These are phyloP conservation scores for Magnaporthiopsis rhizophila DNA, from an alignment of 2,329 filamentous ascomycete species.

Conservation along the genomic window DNA sequence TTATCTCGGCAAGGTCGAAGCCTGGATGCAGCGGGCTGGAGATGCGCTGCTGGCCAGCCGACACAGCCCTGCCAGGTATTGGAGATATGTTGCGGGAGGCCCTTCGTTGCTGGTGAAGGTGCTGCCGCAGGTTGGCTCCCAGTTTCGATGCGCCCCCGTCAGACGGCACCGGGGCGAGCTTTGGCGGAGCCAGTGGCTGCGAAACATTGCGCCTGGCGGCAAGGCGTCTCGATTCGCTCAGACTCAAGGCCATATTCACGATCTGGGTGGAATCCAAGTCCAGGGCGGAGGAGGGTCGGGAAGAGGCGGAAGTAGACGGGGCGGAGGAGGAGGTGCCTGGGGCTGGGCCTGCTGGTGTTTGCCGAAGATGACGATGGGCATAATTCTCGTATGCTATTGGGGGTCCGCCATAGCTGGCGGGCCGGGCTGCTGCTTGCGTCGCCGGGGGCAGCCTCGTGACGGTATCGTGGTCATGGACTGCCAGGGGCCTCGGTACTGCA, in stretches of 20 bases:
- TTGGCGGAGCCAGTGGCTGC: slow-evolving; percentile 38
- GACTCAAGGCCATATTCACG: slow-evolving; percentile 81
- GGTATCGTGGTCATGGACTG: not conserved
- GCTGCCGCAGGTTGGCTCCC: slow-evolving; percentile 46
- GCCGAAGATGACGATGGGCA: not conserved
- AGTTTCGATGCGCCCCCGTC: slow-evolving; percentile 37
- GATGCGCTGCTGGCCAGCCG: slow-evolving; percentile 21
- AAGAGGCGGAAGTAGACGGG: not conserved
- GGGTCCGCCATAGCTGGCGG: not conserved
- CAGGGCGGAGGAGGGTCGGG: slow-evolving; percentile 21
- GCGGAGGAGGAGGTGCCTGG: slow-evolving; percentile 3
- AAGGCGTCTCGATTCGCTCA: slow-evolving; percentile 72
- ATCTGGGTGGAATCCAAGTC: slow-evolving; percentile 81
- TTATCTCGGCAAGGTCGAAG: slow-evolving; percentile 28
- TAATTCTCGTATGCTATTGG: not conserved
- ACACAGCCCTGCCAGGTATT: slow-evolving; percentile 17
- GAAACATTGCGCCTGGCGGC: slow-evolving; percentile 50
- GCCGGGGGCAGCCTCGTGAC: not conserved
- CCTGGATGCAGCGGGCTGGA: slow-evolving; percentile 29
- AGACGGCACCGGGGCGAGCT: slow-evolving; percentile 40
- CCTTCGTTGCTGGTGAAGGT: slow-evolving; percentile 64
- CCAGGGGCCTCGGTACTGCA: not conserved
- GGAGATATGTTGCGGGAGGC: slow-evolving; percentile 55
- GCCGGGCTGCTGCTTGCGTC: not conserved
- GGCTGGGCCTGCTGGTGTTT: not conserved